phyloP scores from a whole-genome alignment of 2,329 filamentous ascomycete genomes.

The Ramichloridium luteum region DNA sequence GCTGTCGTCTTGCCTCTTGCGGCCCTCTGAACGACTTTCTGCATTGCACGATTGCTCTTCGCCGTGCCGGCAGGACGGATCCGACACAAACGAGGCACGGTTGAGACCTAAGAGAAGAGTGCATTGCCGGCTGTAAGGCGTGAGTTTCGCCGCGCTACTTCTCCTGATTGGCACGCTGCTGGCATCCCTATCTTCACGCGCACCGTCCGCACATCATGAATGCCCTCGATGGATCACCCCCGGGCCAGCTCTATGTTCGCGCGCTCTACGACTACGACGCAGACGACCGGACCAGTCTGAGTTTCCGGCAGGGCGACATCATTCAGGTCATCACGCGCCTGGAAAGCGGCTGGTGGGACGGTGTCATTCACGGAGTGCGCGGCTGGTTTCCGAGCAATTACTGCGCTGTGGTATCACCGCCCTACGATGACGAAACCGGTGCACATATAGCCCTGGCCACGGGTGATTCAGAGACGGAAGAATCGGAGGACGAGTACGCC shows the following conservation, averaged over 20 bases:
- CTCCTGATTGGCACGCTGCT: too few relatives aligned
- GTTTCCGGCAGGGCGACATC: slow-evolving; percentile 91
- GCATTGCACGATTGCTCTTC: too few relatives aligned
- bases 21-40: too few relatives aligned
- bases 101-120: too few relatives aligned
- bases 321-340: slow-evolving; percentile 98
- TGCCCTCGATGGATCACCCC: slow-evolving; percentile 38
- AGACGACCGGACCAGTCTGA: slow-evolving; percentile 91
- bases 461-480: slow-evolving; percentile 31
- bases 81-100: too few relatives aligned
- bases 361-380: slow-evolving; percentile 88
- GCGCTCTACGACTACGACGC: slow-evolving; percentile 94
- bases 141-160: too few relatives aligned
- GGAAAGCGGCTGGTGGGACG: slow-evolving; percentile 99
- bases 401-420: slow-evolving; percentile 70
- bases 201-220: slow-evolving; percentile 35
- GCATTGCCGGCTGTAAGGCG: too few relatives aligned
- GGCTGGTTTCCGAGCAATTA: slow-evolving; percentile 99
- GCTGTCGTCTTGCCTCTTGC: too few relatives aligned
- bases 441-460: slow-evolving; percentile 47
- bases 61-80: too few relatives aligned
- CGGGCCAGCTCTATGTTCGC: slow-evolving; percentile 67
- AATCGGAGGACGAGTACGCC: slow-evolving; percentile 53
- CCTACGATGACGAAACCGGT: slow-evolving; percentile 57
- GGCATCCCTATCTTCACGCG: too few relatives aligned